Percentiles rank a stretch among this genome's conserved stretches.
Conservation (phyloP, 495 filamentous ascomycete genomes). For the Pseudotulostoma volvatum region DNA sequence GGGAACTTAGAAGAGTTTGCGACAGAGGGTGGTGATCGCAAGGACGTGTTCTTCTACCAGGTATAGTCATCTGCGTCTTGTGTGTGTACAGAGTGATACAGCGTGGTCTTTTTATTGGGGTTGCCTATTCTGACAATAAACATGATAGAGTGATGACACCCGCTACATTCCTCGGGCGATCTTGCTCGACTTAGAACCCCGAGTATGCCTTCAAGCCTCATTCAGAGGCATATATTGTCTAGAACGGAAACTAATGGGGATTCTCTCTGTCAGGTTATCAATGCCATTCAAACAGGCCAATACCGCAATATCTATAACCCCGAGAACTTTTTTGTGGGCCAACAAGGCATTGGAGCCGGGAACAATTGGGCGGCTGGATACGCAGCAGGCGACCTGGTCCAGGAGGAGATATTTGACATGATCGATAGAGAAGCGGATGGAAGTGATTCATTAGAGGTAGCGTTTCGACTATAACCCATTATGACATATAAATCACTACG, state of each 20-base stretch:
- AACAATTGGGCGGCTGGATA: conserved; percentile 98
- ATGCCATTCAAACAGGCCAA: conserved; percentile 76
- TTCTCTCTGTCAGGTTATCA: conserved; percentile 47
- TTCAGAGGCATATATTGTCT: no score
- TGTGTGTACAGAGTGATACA: neutral
- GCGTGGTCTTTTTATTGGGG: neutral
- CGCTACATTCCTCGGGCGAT: conserved; percentile 96
- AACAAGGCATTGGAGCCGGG: conserved; percentile 79
- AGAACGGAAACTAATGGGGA: no score
- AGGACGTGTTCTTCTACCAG: conserved; percentile 99
- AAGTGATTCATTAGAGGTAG: conserved; percentile 84
- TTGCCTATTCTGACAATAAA: neutral
- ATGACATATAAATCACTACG: neutral
- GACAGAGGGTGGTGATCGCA: conserved; percentile 89
- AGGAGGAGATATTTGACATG: conserved; percentile 98
- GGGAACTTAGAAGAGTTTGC: conserved; percentile 93
- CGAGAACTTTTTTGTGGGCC: conserved; percentile 92
- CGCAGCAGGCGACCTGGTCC: conserved; percentile 74
- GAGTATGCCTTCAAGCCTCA: conserved; percentile 44
- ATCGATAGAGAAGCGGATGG: conserved; percentile 97
- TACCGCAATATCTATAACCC: conserved; percentile 99
- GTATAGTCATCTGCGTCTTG: no score
- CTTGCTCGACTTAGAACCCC: conserved; percentile 82
- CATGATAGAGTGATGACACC: conserved; percentile 70
- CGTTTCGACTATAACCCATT: neutral